Evolutionary conservation across 257 asterid species (phyloP), one percentile per base, ranked within the genome.

Genomic region (Solanum sparsipilum): DNA sequence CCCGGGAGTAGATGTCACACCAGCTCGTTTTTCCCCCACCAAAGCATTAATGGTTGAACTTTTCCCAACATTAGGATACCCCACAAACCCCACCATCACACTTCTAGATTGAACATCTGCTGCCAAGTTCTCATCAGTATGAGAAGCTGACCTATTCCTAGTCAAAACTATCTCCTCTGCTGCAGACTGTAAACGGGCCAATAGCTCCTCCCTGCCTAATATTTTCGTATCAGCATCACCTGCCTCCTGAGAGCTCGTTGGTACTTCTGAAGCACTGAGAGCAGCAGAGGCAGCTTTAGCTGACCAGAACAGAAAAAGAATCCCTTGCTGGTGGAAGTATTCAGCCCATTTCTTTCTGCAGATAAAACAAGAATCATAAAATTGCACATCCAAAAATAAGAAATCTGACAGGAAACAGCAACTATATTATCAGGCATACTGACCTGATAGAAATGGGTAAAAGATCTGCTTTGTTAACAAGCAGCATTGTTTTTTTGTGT

Each of bases 1-100:
- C 87, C 99, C 99, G 1, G 99, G 98, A 87, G 99, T 97, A 31
- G 99, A 96, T 78, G 99, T 97, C 73, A 97, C 99, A n/a, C 99
- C 99, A 2, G 99, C 94, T 84, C 91, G 90, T 88, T 97, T 97
- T 90, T 88, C 99, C 56, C 99, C 99, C 9, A 97, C 99, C 91
- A 97, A 91, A 85, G 99, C 99, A 86, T 97, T 97, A 88, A 97
- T 97, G 2, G 99, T 97, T 44, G 99, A 97, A 88, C 99, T 97
- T 91, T 97, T 97, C n/a, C 99, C 99, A 1, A 97, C 99, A 75
- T 97, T 97, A 31, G 99, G 99, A 90, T 97, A 97, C 48, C 99
- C 99, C 18, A 97, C 99, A 85, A 97, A 97, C 70, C 99, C 99
- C 52, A 97, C 98, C 29, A 91, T 92, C 68, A 94, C 99, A 84